Conservation (phyloP, 1,284 basidiomycete genomes). For the Sporisorium sorghi region DNA sequence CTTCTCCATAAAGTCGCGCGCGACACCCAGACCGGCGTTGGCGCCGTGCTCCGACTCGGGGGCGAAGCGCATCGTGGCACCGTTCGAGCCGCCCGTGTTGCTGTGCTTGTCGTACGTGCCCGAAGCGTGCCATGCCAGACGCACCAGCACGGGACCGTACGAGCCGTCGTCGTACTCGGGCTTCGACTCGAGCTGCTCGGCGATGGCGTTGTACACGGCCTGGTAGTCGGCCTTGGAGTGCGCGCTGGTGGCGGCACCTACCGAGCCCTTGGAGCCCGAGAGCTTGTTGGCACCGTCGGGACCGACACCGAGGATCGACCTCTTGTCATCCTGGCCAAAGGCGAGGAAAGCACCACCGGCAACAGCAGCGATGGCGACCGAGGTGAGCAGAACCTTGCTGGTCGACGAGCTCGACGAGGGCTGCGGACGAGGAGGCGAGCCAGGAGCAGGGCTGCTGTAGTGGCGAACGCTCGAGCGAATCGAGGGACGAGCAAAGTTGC, state of each 20-base stretch:
- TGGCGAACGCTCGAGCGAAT: slow-evolving; percentile 48
- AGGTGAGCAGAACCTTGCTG: slow-evolving; percentile 48
- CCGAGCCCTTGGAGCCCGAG: slow-evolving; percentile 39
- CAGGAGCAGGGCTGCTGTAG: slow-evolving; percentile 48
- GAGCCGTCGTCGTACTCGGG: slow-evolving; percentile 68
- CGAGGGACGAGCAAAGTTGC: slow-evolving; percentile 42
- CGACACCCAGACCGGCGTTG: slow-evolving; percentile 71
- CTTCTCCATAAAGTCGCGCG: slow-evolving; percentile 72
- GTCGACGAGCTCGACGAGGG: slow-evolving; percentile 44
- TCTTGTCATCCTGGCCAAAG: slow-evolving; percentile 44
- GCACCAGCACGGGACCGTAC: slow-evolving; percentile 66
- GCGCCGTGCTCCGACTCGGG: slow-evolving; percentile 69
- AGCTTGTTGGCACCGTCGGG: slow-evolving; percentile 55
- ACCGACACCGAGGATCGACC: slow-evolving; percentile 52
- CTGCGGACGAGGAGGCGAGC: slow-evolving; percentile 42
- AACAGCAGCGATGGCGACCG: slow-evolving; percentile 47
- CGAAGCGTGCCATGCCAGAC: slow-evolving; percentile 67
- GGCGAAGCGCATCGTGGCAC: slow-evolving; percentile 70
- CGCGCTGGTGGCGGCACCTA: slow-evolving; percentile 25
- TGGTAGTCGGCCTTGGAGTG: slow-evolving; percentile 61
- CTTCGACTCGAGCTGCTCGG: slow-evolving; percentile 66
- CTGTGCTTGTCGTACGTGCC: slow-evolving; percentile 67
- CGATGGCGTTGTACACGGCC: slow-evolving; percentile 64
- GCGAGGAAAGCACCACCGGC: slow-evolving; percentile 52
- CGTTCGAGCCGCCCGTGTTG: slow-evolving; percentile 73